Percentiles rank a stretch among this genome's conserved stretches.
Conservation (phyloP, 495 filamentous ascomycete genomes). For the Aspergillus asperescens region DNA sequence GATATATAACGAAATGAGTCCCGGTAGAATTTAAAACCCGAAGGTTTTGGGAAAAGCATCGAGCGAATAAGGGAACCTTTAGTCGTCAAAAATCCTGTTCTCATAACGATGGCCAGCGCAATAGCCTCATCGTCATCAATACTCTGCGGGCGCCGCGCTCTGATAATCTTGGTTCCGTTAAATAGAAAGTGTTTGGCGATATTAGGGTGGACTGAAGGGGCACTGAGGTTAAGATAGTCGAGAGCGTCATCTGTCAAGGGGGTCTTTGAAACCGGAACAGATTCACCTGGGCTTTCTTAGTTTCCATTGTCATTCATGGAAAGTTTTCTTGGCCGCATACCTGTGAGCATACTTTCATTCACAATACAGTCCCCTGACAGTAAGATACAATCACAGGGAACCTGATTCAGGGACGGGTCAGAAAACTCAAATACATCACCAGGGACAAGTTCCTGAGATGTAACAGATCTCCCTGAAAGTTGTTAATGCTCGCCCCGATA, state of each 20-base stretch:
- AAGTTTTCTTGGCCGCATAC: constrained; percentile 32
- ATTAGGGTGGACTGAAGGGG: constrained; percentile 71
- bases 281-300: constrained; percentile 64
- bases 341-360: constrained; percentile 99
- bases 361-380: constrained; percentile 96
- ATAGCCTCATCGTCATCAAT: constrained; percentile 82
- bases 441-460: constrained; percentile 83
- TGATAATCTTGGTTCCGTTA: constrained; percentile 90
- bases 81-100: constrained; percentile 95
- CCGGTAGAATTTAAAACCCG: constrained; percentile 95
- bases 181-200: constrained; percentile 87
- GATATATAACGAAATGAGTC: constrained; percentile 98
- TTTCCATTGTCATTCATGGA: neutral
- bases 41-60: constrained; percentile 98
- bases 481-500: neutral
- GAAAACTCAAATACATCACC: constrained; percentile 97
- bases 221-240: constrained; percentile 62
- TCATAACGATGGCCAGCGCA: constrained; percentile 82
- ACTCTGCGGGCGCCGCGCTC: constrained; percentile 82
- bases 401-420: constrained; percentile 87
- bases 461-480: constrained; percentile 68
- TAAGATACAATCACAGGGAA: constrained; percentile 89
- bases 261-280: constrained; percentile 89
- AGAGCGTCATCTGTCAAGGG: constrained; percentile 83
- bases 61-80: constrained; percentile 95